Percentiles rank a stretch among this genome's conserved stretches.
phyloP scores from a whole-genome alignment of 2,329 filamentous ascomycete genomes.

The Fusarium fujikuroi region DNA sequence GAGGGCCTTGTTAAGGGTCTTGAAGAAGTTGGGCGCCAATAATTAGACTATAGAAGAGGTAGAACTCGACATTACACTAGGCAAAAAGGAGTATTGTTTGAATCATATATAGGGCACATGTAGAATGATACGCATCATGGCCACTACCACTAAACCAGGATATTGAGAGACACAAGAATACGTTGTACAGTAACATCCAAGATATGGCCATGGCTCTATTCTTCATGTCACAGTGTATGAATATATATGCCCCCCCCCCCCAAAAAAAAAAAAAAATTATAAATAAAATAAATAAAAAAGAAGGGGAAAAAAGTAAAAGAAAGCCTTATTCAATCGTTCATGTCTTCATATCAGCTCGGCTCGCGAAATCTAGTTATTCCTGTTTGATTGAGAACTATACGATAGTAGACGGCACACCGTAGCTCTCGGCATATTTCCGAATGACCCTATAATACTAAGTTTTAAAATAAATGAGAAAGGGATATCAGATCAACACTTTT shows the following conservation, averaged over 20 bases:
- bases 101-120: not conserved
- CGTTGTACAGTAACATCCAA: too few species aligned
- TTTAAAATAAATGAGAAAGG: not conserved
- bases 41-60: not conserved
- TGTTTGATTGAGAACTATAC: accelerated
- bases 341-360: not conserved
- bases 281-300: too few species aligned
- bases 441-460: not conserved
- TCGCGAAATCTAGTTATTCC: not conserved
- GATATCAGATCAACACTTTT: not conserved
- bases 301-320: too few species aligned
- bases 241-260: not conserved
- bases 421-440: not conserved
- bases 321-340: not conserved
- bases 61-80: not conserved
- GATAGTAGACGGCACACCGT: too few species aligned
- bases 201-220: not conserved
- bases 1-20: constrained; percentile 65
- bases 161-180: not conserved
- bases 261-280: not conserved
- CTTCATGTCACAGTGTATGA: not conserved
- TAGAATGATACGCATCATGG: not conserved
- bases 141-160: not conserved
- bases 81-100: not conserved
- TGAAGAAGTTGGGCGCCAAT: constrained; percentile 56